Conservation (phyloP, 805 yeast species). For the Pichia ethanolica region DNA sequence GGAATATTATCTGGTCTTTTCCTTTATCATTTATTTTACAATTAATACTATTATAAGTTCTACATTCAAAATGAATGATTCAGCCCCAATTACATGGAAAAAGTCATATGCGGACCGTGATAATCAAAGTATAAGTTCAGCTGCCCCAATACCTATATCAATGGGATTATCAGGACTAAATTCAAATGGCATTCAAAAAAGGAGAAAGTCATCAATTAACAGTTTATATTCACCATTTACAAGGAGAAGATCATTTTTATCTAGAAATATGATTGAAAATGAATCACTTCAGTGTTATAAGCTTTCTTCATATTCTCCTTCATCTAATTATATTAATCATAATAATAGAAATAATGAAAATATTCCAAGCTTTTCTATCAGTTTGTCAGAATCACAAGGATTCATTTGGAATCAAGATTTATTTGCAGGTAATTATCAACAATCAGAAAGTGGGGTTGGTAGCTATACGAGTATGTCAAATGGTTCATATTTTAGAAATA, state of each 20-base stretch:
- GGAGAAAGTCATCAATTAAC: conserved; percentile 26
- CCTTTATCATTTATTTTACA: too few relatives aligned
- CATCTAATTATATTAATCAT: neutral
- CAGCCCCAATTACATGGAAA: neutral
- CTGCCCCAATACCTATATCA: neutral
- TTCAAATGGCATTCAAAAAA: conserved; percentile 2
- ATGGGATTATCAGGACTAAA: too few relatives aligned
- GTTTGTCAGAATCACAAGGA: conserved; percentile 61
- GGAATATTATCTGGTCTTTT: too few relatives aligned
- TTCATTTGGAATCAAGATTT: conserved; percentile 71
- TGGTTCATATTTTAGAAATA: conserved; percentile 7
- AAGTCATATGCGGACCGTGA: neutral
- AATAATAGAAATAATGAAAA: conserved; percentile 8
- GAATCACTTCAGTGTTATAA: conserved; percentile 53
- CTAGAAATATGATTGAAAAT: conserved; percentile 47
- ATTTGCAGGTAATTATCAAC: conserved; percentile 67
- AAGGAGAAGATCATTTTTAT: conserved; percentile 49
- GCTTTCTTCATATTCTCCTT: conserved; percentile 21
- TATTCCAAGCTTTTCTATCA: conserved; percentile 34
- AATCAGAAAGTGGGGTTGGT: conserved; percentile 33
- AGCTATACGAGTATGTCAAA: conserved; percentile 15
- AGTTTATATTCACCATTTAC: conserved; percentile 45
- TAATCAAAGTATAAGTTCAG: neutral
- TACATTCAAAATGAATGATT: neutral
- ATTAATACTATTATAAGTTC: too few relatives aligned